phyloP scores from a whole-genome alignment of 257 asterid genomes.

The Haberlea rhodopensis region DNA sequence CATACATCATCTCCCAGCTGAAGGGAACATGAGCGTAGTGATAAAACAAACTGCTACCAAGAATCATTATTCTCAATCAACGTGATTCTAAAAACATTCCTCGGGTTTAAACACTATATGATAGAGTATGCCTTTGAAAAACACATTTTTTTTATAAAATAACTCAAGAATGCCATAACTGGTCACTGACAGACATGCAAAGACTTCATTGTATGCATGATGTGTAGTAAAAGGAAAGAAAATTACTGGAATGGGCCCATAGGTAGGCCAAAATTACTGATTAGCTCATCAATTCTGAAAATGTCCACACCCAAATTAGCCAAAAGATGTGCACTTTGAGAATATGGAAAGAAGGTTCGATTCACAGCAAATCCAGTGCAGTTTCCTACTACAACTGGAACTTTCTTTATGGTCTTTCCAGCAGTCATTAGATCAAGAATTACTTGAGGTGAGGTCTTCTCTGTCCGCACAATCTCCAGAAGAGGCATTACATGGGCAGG shows the following conservation, averaged over 20 bases:
- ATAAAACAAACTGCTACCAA: constrained; percentile 3
- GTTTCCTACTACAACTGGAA: constrained; percentile 93
- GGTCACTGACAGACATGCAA: constrained; percentile 20
- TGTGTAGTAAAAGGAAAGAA: constrained; percentile 33
- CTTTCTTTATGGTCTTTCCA: constrained; percentile 90
- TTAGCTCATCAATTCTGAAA: constrained; percentile 86
- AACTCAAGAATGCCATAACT: background rate
- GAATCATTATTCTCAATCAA: background rate
- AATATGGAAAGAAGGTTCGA: constrained; percentile 87
- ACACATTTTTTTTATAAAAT: constrained; percentile 11
- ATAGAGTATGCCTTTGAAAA: background rate
- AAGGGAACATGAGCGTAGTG: background rate
- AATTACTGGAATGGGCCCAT: constrained; percentile 98
- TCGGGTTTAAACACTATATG: constrained; percentile 10
- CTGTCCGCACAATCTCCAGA: constrained; percentile 84
- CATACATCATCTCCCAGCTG: background rate
- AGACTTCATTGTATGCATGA: constrained; percentile 6
- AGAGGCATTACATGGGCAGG: constrained; percentile 99
- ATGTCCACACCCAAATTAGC: constrained; percentile 86
- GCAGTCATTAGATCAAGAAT: constrained; percentile 84
- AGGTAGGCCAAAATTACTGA: constrained; percentile 81
- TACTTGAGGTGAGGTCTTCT: constrained; percentile 88
- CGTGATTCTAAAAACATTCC: constrained; percentile 11
- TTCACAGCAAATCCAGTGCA: constrained; percentile 99
- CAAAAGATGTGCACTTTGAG: constrained; percentile 75